Conservation (phyloP, 345 rosid species). For the Sonneratia caseolaris region DNA sequence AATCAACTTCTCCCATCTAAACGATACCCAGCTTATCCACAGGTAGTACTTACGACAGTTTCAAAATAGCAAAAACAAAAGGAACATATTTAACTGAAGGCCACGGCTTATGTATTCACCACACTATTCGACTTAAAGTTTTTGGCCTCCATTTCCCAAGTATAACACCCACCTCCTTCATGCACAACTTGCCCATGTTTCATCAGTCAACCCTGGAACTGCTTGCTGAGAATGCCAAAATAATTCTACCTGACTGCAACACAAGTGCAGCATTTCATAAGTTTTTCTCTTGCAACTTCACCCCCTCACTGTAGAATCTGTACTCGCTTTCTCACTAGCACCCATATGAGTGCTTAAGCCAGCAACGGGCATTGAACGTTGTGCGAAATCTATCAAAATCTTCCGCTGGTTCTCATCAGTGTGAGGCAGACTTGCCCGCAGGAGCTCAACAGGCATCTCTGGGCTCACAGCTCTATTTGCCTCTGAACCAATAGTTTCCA, state of each 20-base stretch:
- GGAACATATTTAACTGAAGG: background rate
- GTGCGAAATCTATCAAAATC: constrained; percentile 61
- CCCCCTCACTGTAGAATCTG: background rate
- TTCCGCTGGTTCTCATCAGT: constrained; percentile 71
- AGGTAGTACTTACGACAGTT: no score
- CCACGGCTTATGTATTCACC: background rate
- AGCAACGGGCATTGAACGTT: constrained; percentile 33
- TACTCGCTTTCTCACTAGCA: background rate
- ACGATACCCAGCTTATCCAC: background rate
- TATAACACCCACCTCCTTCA: background rate
- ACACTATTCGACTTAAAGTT: background rate
- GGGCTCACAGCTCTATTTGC: constrained; percentile 45
- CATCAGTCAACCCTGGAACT: background rate
- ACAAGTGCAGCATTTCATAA: background rate
- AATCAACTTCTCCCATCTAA: background rate
- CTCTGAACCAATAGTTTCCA: constrained; percentile 48
- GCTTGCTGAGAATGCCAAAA: background rate
- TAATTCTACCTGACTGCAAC: background rate
- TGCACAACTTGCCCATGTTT: background rate
- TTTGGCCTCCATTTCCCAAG: background rate
- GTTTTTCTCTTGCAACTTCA: background rate
- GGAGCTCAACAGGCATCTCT: constrained; percentile 95
- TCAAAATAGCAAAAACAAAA: background rate
- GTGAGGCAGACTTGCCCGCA: constrained; percentile 90
- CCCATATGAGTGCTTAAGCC: constrained; percentile 3